Evolutionary conservation across 345 rosid species (phyloP), one percentile per base, ranked within the genome.

Genomic region (Psidium friedrichsthalianum): DNA sequence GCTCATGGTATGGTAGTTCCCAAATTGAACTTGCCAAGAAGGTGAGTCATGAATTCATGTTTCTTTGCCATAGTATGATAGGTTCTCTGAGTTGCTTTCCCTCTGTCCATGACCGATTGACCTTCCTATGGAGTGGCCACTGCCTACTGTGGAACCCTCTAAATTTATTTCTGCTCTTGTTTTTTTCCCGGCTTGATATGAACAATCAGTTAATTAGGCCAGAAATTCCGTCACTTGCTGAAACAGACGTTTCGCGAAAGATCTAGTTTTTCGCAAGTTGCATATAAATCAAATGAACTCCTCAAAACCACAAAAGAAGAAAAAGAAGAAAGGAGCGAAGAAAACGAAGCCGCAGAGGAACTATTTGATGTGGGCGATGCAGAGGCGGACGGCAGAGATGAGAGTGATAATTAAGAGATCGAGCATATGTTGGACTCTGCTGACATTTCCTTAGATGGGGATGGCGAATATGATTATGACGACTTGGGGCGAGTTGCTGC

Each of bases 11-110:
- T 85, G 99, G 99, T 89, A 96, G 96, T 85, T 97, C 99, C 74
- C 96, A 95, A 90, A 97, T 97, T 29, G 99, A 96, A 93, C 98
- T 98, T 57, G 93, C 98, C 87, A 96, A 94, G 90, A 95, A 96
- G 98, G 99, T 95, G 69, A 78, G 90, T 5, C 44, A 64, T 64
- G 44, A 16, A 32, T 1, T 29, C 32, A 3, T 29, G 44, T 32
- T 64, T 64, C 76, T 64, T 64, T 42, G 76, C 76, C 76, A 5
- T 29, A 29, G 22, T 64, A 32, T 64, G 16, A 64, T 32, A 64
- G 44, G 44, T 64, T 64, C 44, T 8, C 22, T 64, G 16, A 64
- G 76, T 64, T 64, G 44, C 76, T 64, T 64, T 64, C 76, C 76
- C 40, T 64, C 20, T 64, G 76, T 64, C 76, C 15, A 11, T 36